These are phyloP conservation scores for Vitis rotundifolia DNA, from an alignment of 164 flowering plant species.

Conservation along the genomic window DNA sequence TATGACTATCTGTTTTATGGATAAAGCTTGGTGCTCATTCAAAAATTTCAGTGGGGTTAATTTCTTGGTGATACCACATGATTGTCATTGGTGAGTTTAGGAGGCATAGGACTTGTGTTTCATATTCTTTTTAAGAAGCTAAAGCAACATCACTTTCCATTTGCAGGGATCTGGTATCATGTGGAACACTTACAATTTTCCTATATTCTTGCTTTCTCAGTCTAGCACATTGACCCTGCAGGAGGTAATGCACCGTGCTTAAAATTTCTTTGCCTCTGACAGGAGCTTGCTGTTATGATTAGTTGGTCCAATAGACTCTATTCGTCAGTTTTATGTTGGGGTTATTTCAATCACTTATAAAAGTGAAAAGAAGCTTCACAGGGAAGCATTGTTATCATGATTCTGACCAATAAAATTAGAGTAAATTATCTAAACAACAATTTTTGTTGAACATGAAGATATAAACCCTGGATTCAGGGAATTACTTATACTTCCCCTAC, in stretches of 20 bases:
- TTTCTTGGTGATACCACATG: not conserved
- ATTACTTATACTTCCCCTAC: not conserved
- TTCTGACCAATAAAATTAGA: not conserved
- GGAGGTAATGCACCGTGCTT: conserved; percentile 45
- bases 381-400: not conserved
- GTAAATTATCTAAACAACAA: not conserved
- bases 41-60: not conserved
- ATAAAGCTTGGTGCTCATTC: not conserved
- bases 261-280: not conserved
- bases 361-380: not conserved
- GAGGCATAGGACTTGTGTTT: not conserved
- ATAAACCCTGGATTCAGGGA: not conserved
- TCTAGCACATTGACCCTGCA: conserved; percentile 46
- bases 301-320: not conserved
- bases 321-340: not conserved
- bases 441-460: not conserved
- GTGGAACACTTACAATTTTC: conserved; percentile 80
- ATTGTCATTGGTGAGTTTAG: not conserved
- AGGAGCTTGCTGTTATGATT: not conserved
- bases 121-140: not conserved
- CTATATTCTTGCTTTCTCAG: conserved; percentile 73
- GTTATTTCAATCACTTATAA: not conserved
- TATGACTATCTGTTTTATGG: not conserved
- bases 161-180: conserved; percentile 89
- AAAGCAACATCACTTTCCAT: conserved; percentile 10